These are phyloP conservation scores for Fusarium humuli DNA, from an alignment of 2,329 filamentous ascomycete genomes.

Conservation along the genomic window DNA sequence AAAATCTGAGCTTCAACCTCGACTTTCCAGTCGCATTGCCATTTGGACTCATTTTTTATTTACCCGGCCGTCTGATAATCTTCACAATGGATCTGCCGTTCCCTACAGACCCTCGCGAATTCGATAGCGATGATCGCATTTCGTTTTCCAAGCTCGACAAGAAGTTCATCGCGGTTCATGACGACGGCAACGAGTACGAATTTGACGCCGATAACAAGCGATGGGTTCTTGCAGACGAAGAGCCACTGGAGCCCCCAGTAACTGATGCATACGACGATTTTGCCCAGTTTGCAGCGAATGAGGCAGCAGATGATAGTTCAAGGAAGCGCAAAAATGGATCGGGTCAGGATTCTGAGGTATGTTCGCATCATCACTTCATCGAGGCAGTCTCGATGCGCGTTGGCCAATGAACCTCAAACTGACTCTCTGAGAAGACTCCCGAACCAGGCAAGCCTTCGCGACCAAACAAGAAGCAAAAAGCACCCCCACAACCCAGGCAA, in stretches of 20 bases:
- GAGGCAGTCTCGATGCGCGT: not conserved
- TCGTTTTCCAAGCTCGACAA: conserved; percentile 86
- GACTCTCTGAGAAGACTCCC: conserved; percentile 34
- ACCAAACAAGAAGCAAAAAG: conserved; percentile 60
- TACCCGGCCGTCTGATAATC: not conserved
- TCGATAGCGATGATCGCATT: conserved; percentile 82
- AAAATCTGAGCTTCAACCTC: conserved; percentile 9
- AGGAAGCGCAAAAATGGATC: conserved; percentile 59
- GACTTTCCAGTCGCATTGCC: conserved; percentile 4
- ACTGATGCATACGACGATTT: conserved; percentile 55
- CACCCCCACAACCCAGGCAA: conserved; percentile 65
- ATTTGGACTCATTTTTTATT: not conserved
- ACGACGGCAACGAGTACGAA: conserved; percentile 86
- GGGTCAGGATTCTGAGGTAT: conserved; percentile 57
- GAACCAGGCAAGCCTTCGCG: conserved; percentile 54
- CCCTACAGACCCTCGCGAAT: conserved; percentile 72
- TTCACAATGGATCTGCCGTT: conserved; percentile 56
- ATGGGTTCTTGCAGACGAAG: conserved; percentile 77
- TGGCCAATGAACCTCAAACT: conserved; percentile 7
- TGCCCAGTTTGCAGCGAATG: conserved; percentile 42
- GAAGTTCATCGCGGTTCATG: conserved; percentile 86
- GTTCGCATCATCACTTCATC: conserved; percentile 34
- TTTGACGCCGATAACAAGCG: conserved; percentile 77
- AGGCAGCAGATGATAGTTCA: conserved; percentile 42
- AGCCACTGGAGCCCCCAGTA: conserved; percentile 53